These are phyloP conservation scores for Lecanicillium sp. DNA, from an alignment of 2,329 filamentous ascomycete species.

Conservation along the genomic window DNA sequence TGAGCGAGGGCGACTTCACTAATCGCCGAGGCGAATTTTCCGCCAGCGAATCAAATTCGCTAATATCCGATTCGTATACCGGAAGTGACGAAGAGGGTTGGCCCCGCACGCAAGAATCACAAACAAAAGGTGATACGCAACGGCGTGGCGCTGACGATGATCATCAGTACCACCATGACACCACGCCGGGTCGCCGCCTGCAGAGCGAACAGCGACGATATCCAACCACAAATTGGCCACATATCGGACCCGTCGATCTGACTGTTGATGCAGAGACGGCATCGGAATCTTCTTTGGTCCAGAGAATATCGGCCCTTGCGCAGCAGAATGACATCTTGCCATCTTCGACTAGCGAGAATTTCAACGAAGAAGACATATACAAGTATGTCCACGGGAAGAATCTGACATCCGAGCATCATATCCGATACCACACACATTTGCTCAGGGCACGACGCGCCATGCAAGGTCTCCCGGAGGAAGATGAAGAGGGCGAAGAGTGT, in stretches of 20 bases:
- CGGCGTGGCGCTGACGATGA: not conserved
- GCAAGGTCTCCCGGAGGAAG: not conserved
- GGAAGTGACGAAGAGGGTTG: not conserved
- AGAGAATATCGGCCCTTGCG: not conserved
- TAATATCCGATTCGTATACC: not conserved
- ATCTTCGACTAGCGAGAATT: not conserved
- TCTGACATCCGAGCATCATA: slow-evolving; percentile 9
- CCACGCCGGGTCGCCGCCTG: too few species aligned
- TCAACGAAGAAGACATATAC: slow-evolving; percentile 9
- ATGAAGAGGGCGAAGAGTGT: not conserved
- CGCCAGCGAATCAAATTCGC: not conserved
- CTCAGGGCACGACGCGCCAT: not conserved
- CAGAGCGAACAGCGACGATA: not conserved
- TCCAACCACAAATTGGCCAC: not conserved
- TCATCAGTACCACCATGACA: too few species aligned
- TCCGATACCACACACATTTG: slow-evolving; percentile 6
- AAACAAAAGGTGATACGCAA: not conserved
- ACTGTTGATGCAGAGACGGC: not conserved
- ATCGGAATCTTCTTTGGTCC: not conserved
- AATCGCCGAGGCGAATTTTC: not conserved
- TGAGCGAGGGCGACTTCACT: not conserved
- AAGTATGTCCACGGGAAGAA: slow-evolving; percentile 2
- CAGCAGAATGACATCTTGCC: not conserved
- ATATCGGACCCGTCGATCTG: not conserved
- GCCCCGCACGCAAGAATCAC: not conserved